Evolutionary conservation across 306 rosid genomes (phyloP), one percentile per base, ranked within the genome.

Genomic region (Dryas drummondii): DNA sequence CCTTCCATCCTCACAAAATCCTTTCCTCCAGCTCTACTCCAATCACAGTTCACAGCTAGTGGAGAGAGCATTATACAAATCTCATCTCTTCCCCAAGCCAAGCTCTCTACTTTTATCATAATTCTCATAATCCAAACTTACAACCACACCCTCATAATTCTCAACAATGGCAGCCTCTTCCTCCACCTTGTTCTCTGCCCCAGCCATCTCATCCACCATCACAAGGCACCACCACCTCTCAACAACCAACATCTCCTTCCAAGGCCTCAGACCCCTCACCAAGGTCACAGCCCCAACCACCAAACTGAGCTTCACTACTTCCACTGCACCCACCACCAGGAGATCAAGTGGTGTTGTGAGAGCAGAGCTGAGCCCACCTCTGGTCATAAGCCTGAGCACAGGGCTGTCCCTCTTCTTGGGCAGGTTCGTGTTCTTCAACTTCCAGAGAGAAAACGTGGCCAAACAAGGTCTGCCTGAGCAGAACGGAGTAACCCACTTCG

Each of bases 361-460:
- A 71, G 93, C 99, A 5, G 97, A 90, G 78, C 88, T 94, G 58
- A 90, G 78, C 74, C 27, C 97, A 46, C 9, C 98, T 1, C 66
- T 92, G 68, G 99, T 94, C 10, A 94, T 94, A 68, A 94, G 97
- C 87, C 84, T 94, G n/a, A 94, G 99, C 97, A 92, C 99, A 0
- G 99, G 99, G 1, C 78, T 94, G 0, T 92, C 99, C 2, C 83
- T 94, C 5, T 94, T 94, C 86, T 62, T 92, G 56, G 99, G 99
- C 5, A 87, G 99, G 85, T 94, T 94, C 67, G 99, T 94, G 17
- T 94, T 94, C 88, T 94, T 92, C 97, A 94, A 90, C 83, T 94
- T 94, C 83, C 99, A 94, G 84, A 91, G 99, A 69, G 98, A 92
- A 79, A 94, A 94, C 67, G 93, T 92, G 70, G 91, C 97, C n/a